Evolutionary conservation across 345 rosid species (phyloP).

Genomic region (Pistacia integerrima): DNA sequence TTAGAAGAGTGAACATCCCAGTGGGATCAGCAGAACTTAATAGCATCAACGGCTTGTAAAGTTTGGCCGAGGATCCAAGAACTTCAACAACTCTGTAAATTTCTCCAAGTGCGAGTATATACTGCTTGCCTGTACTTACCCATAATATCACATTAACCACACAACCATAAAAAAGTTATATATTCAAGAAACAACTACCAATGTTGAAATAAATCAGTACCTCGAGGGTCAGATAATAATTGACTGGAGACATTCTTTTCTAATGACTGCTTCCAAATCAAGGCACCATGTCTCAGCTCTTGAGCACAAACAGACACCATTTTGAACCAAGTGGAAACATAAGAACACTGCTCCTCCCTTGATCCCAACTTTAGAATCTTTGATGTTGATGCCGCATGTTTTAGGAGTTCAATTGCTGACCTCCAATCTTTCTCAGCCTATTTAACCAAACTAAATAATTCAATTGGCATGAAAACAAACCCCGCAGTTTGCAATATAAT

Average conservation of each 20-base stretch:
- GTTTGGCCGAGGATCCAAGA: slow-evolving; percentile 55
- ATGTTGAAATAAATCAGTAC: slow-evolving; percentile 31
- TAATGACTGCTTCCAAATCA: slow-evolving; percentile 67
- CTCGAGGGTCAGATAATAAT: slow-evolving; percentile 56
- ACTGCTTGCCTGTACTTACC: slow-evolving; percentile 56
- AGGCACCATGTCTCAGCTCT: slow-evolving; percentile 79
- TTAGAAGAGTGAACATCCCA: slow-evolving; percentile 42
- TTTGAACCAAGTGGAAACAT: slow-evolving; percentile 63
- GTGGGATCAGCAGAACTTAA: slow-evolving; percentile 38
- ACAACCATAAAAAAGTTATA: background rate
- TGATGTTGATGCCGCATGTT: slow-evolving; percentile 43
- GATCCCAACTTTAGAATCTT: slow-evolving; percentile 65
- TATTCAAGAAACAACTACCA: background rate
- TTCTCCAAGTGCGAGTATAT: slow-evolving; percentile 72
- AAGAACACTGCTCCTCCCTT: slow-evolving; percentile 50
- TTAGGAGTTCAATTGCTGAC: slow-evolving; percentile 59
- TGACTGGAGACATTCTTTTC: slow-evolving; percentile 47
- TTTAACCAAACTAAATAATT: slow-evolving; percentile 19
- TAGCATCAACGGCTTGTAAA: slow-evolving; percentile 80
- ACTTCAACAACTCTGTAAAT: slow-evolving; percentile 74
- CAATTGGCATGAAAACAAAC: slow-evolving; percentile 13
- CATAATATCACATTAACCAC: background rate
- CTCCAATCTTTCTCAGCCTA: slow-evolving; percentile 69
- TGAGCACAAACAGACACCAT: slow-evolving; percentile 61
- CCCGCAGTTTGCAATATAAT: background rate